Conservation (phyloP, 2,329 filamentous ascomycete species). For the Neurospora sp. region DNA sequence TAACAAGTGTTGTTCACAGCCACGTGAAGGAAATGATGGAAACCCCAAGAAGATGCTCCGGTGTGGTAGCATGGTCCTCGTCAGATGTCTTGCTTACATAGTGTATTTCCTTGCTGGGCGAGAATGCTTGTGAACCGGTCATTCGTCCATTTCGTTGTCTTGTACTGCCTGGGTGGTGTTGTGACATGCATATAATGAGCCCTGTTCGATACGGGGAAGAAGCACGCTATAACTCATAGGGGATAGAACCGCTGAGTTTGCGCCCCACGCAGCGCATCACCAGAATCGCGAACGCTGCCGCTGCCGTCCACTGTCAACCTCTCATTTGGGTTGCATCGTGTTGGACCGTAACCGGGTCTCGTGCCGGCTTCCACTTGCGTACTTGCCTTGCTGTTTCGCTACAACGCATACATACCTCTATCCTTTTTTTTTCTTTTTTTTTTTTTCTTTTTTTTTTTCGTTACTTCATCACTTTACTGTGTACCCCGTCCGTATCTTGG, state of each 20-base stretch:
- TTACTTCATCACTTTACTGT: neutral
- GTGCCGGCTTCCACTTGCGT: neutral
- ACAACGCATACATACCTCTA: neutral
- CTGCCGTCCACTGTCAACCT: conserved; percentile 15
- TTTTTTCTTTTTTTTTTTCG: neutral
- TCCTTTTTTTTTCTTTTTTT: neutral
- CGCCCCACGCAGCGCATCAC: neutral
- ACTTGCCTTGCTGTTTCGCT: too few species aligned
- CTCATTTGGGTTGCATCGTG: neutral
- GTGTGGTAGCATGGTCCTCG: neutral
- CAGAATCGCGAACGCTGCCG: neutral
- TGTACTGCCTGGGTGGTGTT: neutral
- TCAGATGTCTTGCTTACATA: neutral
- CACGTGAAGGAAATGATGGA: neutral
- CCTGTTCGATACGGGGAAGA: neutral
- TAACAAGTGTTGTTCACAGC: neutral
- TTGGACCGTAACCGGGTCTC: neutral
- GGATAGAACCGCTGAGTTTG: neutral
- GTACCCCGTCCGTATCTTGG: neutral
- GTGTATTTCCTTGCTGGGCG: neutral
- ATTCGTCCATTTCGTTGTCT: neutral
- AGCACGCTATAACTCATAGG: too few species aligned
- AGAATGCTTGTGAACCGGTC: neutral
- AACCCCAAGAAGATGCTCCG: neutral
- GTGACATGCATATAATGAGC: neutral